Base-by-base conservation (phyloP, 768 basidiomycete genomes). In the Saitozyma sp. region DNA sequence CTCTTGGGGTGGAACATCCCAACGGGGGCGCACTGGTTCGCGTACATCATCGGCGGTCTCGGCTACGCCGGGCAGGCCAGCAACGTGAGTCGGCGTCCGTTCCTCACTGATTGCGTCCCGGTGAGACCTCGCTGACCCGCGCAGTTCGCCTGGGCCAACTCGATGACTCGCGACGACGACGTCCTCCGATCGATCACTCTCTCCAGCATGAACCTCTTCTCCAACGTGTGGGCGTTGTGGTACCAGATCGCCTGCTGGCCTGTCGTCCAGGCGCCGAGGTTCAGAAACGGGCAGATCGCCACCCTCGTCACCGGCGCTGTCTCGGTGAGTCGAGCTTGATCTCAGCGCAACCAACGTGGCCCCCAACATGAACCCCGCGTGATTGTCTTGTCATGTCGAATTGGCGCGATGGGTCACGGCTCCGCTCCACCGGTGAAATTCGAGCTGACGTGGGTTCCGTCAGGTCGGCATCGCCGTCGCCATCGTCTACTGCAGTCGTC, bases 201-300 rank as follows among this genome's bases (percentile, higher is more conserved):
- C 16, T 88, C 86, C 20, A 86, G 85, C 7, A 90, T 90, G 89
- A 90, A 90, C 76, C 86, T 87, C 85, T 87, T 86, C 83, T 87
- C 85, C 78, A 88, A 87, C 70, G 85, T 82, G 41, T 75, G 88
- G 11, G 45, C 11, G 6, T 40, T 72, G 38, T 72, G 70, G 70
- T 72, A 69, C 56, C 42, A 60, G 8, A 69, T 69, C 53, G 69
- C 89, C 19, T 86, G 88, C 74, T 89, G 89, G 76, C 86, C 85
- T n/a, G 87, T 88, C 6, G 86, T 86, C 29, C 86, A 89, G 56
- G 88, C 87, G 6, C 88, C 89, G 6, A 79, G 79, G 29, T 89
- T 89, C 77, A 82, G 73, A 16, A 88, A 85, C 61, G 88, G 88
- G 19, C 86, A 87, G 85, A 73, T 70, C 20, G 81, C 58, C 59